Evolutionary conservation across 179 eudicot species (phyloP), one percentile per base, ranked within the genome.

Genomic region (Drosera spatulata): DNA sequence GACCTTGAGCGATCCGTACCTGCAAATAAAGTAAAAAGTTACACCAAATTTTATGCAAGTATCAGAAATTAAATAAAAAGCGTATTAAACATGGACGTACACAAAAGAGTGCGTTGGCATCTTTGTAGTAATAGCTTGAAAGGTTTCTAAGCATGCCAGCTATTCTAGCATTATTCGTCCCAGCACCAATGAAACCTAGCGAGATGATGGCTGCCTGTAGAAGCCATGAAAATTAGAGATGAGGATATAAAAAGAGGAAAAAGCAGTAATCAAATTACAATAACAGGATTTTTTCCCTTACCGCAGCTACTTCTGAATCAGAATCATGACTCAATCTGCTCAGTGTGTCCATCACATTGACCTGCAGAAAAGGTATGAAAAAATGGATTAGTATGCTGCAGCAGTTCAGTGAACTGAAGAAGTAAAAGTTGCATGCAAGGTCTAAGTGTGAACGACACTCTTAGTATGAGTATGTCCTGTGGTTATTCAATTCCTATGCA

Each of bases 1-100:
- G 85, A 68, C 95, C 98, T 75, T 91, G 98, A 54, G 98, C 98
- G 66, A 91, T 91, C 61, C 98, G 91, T 46, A 91, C 98, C 98
- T 91, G 86, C 63, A 70, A 3, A 63, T 56, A 56, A 10, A 44
- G 52, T 14, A 57, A 67, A 4, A 41, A 2, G 50, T 43, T 38
- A 14, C 33, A 39, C 53, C 41, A 51, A 38, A 56, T 38, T 39
- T 38, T 41, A 11, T 14, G 10, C 39, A 6, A 13, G 39, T 10
- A 6, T 8, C 11, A 56, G n/a, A 7, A 56, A 40, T 38, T 10
- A 57, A 37, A 41, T 41, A 41, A n/a, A 39, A 6, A 50, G 3
- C 9, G 15, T n/a, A 37, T 58, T 53, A 37, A 50, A 50, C 58
- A 44, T 67, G 64, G 73, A 55, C 64, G 39, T 82, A 91, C 98